Evolutionary conservation across 495 filamentous ascomycete species (phyloP), one percentile per base, ranked within the genome.

Genomic region (Ascodesmis nigricans): DNA sequence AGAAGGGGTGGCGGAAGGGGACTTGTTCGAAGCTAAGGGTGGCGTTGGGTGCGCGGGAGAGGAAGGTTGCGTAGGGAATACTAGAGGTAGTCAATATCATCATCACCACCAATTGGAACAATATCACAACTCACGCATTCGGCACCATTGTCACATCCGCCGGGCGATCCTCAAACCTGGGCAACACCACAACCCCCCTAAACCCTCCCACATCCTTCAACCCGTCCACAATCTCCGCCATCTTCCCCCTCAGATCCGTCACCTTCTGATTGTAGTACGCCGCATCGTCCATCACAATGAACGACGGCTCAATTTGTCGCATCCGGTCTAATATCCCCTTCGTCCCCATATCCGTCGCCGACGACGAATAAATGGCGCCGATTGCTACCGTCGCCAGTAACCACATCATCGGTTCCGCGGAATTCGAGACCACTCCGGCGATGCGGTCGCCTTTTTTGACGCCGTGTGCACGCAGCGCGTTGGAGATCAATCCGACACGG

Each of bases 241-340:
- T 82, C 54, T 83, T 87, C 1, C 52, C 40, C 15, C 73, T 63
- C 15, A 87, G 53, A 47, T 83, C 78, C 9, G 75, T 60, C 3
- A 54, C 62, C 53, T 75, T 77, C 9, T 75, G 75, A 47, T 83
- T 87, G 43, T 87, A 87, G 13, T 83, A 55, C 1, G 77, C 64
- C 10, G 59, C 62, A 44, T 87, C 78, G 40, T 87, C 78, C 55
- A 80, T 66, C 45, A 87, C 83, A 17, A 87, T 54, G 43, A 64
- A 75, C 49, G 62, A 62, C 21, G 75, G 78, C 46, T 70, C 59
- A 24, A 82, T 66, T 56, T 83, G 76, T 29, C 69, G 52, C 33
- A 77, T 53, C 16, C 78, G 59, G 53, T 83, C 74, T 42, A 87
- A 47, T 6, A 87, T 67, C 0, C 78, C 78, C 44, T 72, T 70